These are phyloP conservation scores for Syzygium oleosum DNA, from an alignment of 345 rosid genomes.

Conservation along the genomic window DNA sequence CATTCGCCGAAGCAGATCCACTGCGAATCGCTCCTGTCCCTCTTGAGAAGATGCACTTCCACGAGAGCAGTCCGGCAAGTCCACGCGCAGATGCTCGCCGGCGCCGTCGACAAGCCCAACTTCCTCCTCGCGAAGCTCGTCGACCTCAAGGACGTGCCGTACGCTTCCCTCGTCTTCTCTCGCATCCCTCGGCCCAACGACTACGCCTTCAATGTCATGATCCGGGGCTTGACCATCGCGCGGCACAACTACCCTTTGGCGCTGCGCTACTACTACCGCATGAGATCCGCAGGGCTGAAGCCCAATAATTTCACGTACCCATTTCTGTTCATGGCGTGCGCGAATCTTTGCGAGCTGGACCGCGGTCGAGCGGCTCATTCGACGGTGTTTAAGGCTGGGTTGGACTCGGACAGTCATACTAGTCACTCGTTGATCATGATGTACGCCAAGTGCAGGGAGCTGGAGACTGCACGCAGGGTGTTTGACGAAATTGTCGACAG, in stretches of 20 bases:
- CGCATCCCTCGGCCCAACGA: constrained; percentile 47
- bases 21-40: constrained; percentile 23
- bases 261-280: constrained; percentile 37
- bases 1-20: not conserved
- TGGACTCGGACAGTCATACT: constrained; percentile 46
- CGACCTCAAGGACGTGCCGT: constrained; percentile 40
- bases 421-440: constrained; percentile 55
- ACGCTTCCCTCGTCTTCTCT: constrained; percentile 53
- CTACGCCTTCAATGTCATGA: constrained; percentile 74
- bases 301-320: constrained; percentile 74
- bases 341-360: constrained; percentile 32
- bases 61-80: constrained; percentile 39
- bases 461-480: constrained; percentile 44
- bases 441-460: constrained; percentile 41
- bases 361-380: constrained; percentile 55
- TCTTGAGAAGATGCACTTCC: constrained; percentile 33
- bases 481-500: constrained; percentile 58
- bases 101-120: constrained; percentile 39
- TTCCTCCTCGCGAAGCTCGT: constrained; percentile 64
- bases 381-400: constrained; percentile 41
- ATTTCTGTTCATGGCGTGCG: constrained; percentile 59
- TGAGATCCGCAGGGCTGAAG: constrained; percentile 45
- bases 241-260: constrained; percentile 39
- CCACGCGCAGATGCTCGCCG: constrained; percentile 60
- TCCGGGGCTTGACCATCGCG: constrained; percentile 56